These are phyloP conservation scores for Limnanthes douglasii DNA, from an alignment of 345 rosid genomes.

Conservation along the genomic window DNA sequence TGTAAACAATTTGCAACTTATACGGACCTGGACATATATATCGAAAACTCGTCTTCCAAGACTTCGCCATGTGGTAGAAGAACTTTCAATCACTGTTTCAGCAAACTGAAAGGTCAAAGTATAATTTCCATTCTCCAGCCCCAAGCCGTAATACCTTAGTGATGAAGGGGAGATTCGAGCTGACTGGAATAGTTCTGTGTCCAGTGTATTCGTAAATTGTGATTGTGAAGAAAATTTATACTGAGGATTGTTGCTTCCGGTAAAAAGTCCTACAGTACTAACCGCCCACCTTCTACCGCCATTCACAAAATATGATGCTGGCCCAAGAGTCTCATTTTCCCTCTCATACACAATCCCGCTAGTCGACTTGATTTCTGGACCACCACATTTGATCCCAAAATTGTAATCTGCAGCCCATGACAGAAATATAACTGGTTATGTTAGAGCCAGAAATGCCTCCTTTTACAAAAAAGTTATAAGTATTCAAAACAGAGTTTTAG, in stretches of 20 bases:
- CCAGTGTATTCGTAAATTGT: slow-evolving; percentile 20
- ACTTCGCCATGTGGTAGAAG: slow-evolving; percentile 21
- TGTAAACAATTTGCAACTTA: neutral
- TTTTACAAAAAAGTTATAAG: too few species aligned
- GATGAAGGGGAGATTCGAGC: slow-evolving; percentile 25
- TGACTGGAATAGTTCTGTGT: slow-evolving; percentile 23
- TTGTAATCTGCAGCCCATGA: slow-evolving; percentile 45
- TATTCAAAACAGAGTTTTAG: too few species aligned
- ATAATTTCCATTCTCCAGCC: slow-evolving; percentile 16
- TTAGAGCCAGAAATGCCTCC: too few species aligned
- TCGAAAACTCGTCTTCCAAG: slow-evolving; percentile 30
- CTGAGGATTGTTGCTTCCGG: slow-evolving; percentile 11
- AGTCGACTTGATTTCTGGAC: slow-evolving; percentile 29
- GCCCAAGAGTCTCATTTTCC: slow-evolving; percentile 36
- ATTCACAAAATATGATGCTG: slow-evolving; percentile 39
- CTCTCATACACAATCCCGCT: slow-evolving; percentile 22
- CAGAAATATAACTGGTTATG: too few species aligned
- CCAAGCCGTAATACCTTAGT: slow-evolving; percentile 20
- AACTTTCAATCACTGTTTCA: slow-evolving; percentile 19
- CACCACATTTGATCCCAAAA: slow-evolving; percentile 53
- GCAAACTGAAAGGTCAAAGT: slow-evolving; percentile 27
- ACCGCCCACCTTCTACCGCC: slow-evolving; percentile 30
- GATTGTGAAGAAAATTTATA: slow-evolving; percentile 7
- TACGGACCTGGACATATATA: slow-evolving; percentile 32
- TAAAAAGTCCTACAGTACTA: slow-evolving; percentile 28